These are phyloP conservation scores for Darksidea phi DNA, from an alignment of 495 filamentous ascomycete species.

Conservation along the genomic window DNA sequence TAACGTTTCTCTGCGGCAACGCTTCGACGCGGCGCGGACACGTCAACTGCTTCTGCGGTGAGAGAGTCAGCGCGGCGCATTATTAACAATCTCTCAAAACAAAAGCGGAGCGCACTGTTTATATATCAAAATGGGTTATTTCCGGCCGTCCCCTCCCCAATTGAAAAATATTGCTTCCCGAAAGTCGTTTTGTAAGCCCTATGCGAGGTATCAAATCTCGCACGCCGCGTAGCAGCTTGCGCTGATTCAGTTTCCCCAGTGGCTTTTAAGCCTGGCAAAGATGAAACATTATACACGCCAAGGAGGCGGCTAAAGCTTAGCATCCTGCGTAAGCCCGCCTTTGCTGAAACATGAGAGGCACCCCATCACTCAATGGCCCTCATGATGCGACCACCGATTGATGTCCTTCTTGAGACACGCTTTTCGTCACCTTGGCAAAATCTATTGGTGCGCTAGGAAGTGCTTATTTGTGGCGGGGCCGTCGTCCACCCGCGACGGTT, in stretches of 20 bases:
- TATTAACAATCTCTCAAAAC: too few species aligned
- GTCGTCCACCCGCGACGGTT: not conserved
- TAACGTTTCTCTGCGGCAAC: too few species aligned
- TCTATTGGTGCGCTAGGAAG: constrained; percentile 5
- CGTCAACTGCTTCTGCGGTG: too few species aligned
- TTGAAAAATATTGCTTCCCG: too few species aligned
- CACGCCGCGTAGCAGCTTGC: not conserved
- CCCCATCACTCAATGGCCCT: constrained; percentile 10
- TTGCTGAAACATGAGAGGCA: constrained; percentile 24
- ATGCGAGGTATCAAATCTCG: not conserved
- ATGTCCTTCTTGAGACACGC: constrained; percentile 15
- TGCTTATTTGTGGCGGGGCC: not conserved
- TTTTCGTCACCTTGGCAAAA: constrained; percentile 9
- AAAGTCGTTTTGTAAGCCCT: too few species aligned
- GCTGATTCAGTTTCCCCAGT: not conserved
- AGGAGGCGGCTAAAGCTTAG: constrained; percentile 25
- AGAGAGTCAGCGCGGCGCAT: too few species aligned
- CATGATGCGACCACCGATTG: not conserved
- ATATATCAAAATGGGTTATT: too few species aligned
- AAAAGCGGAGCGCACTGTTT: too few species aligned
- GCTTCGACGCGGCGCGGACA: too few species aligned
- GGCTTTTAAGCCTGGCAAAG: not conserved
- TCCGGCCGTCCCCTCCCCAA: too few species aligned
- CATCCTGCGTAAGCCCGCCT: constrained; percentile 14
- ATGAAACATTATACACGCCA: constrained; percentile 27